These are phyloP conservation scores for Ballota nigra DNA, from an alignment of 257 asterid species.

Conservation along the genomic window DNA sequence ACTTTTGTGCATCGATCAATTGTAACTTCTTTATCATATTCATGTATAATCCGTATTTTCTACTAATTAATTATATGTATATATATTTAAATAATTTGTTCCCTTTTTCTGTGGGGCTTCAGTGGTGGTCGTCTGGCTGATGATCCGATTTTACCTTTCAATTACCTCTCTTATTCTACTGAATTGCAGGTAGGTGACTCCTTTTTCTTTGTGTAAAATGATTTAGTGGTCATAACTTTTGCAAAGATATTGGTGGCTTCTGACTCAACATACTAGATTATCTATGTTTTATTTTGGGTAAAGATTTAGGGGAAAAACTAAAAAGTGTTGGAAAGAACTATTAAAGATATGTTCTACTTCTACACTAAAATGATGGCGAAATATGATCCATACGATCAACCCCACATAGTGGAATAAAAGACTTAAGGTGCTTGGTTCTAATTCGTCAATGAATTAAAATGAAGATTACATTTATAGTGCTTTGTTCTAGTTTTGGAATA, in stretches of 20 bases:
- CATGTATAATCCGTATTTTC: too few relatives aligned
- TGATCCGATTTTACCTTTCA: slow-evolving; percentile 80
- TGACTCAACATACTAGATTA: too few relatives aligned
- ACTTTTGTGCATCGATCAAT: not conserved
- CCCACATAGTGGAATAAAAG: not conserved
- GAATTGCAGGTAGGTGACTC: slow-evolving; percentile 60
- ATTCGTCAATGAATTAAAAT: not conserved
- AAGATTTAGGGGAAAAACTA: not conserved
- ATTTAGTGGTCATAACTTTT: not conserved
- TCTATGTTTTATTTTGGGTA: too few relatives aligned
- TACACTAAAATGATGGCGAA: not conserved
- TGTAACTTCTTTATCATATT: not conserved
- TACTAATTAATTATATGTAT: too few relatives aligned
- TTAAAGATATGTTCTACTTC: not conserved
- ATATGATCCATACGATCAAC: not conserved
- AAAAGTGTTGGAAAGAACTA: not conserved
- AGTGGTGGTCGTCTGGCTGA: slow-evolving; percentile 80
- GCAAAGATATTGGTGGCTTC: too few relatives aligned
- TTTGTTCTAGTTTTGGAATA: not conserved
- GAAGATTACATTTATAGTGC: not conserved
- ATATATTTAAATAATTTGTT: not conserved
- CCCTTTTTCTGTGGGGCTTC: slow-evolving; percentile 17
- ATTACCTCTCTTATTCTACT: slow-evolving; percentile 69
- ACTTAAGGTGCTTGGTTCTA: not conserved
- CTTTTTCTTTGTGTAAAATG: not conserved